These are phyloP conservation scores for Phytopythium cucurbitacearum DNA, from an alignment of 352 stramenopile species.

Conservation along the genomic window DNA sequence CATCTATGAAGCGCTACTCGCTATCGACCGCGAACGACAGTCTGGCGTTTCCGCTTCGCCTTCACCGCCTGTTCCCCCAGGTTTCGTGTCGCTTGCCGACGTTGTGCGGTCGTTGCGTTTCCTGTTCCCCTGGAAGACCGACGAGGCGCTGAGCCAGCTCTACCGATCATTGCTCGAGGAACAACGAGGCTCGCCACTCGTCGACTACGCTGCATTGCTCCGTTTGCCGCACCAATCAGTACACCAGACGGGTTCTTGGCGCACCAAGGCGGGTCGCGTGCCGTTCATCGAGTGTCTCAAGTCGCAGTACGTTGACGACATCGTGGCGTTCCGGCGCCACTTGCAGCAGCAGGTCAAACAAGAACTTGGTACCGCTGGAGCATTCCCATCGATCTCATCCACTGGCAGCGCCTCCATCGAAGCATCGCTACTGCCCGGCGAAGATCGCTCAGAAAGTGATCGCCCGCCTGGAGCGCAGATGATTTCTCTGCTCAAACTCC, in stretches of 20 bases:
- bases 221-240: constrained; percentile 3
- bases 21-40: constrained; percentile 48
- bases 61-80: constrained; percentile 6
- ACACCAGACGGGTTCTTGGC: not conserved
- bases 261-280: not conserved
- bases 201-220: constrained; percentile 46
- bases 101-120: constrained; percentile 40
- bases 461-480: constrained; percentile 14
- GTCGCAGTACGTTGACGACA: constrained; percentile 57
- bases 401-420: not conserved
- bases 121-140: constrained; percentile 62
- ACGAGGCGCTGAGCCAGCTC: constrained; percentile 31
- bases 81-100: constrained; percentile 34
- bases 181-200: constrained; percentile 19
- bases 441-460: not conserved
- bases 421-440: not conserved
- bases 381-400: no score
- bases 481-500: constrained; percentile 40
- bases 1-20: constrained; percentile 43
- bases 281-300: constrained; percentile 38
- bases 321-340: constrained; percentile 41
- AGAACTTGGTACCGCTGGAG: constrained; percentile 7
- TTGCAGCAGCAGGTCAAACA: constrained; percentile 30
- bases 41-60: constrained; percentile 3
- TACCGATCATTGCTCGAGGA: constrained; percentile 45